phyloP scores from a whole-genome alignment of 192 early-diverging fungal genomes.

The Jimgerdemannia lactiflua region DNA sequence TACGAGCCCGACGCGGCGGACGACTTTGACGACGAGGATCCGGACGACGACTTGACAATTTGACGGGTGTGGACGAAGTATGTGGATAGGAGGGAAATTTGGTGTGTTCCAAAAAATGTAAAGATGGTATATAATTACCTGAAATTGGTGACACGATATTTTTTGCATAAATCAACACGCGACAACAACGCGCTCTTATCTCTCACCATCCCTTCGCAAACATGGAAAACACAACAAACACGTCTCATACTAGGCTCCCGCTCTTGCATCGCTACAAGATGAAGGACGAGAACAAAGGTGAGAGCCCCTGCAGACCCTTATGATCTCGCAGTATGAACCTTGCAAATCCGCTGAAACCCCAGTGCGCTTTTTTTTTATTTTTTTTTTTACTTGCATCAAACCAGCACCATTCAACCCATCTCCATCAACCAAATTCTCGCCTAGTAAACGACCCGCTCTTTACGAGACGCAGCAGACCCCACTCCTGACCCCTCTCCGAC shows the following conservation, averaged over 20 bases:
- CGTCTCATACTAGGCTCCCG: neutral
- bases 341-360: too few species aligned
- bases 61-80: constrained; percentile 24
- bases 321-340: too few species aligned
- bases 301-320: neutral
- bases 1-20: constrained; percentile 86
- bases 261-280: neutral
- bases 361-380: neutral
- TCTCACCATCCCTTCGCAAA: neutral
- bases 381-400: neutral
- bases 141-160: too few species aligned
- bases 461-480: neutral
- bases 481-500: neutral
- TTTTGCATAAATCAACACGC: too few species aligned
- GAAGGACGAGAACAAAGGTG: neutral
- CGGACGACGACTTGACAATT: constrained; percentile 88
- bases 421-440: neutral
- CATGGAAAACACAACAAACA: neutral
- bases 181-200: neutral
- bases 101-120: too few species aligned
- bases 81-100: too few species aligned
- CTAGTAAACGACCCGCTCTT: too few species aligned
- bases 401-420: neutral
- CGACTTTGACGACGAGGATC: constrained; percentile 91
- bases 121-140: too few species aligned